Conservation (phyloP, 106 monocot species). For the Dendrobium chrysotoxum region DNA sequence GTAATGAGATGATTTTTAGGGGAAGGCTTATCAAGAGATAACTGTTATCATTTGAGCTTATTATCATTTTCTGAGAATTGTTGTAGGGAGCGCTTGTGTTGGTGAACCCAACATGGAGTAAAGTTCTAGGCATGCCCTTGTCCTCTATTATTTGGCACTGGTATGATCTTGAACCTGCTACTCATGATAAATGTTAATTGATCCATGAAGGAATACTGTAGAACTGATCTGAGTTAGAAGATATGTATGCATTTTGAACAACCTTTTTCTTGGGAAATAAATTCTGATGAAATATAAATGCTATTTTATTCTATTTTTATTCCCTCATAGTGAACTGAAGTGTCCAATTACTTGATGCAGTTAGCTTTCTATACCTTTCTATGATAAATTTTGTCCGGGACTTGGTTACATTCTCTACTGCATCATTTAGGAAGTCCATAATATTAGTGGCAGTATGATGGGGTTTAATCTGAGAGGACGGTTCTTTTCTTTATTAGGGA, state of each 20-base stretch:
- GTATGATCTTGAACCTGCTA: constrained; percentile 18
- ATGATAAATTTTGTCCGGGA: not conserved
- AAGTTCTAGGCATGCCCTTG: constrained; percentile 8
- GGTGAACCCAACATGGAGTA: constrained; percentile 14
- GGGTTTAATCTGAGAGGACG: not conserved
- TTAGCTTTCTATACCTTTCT: not conserved
- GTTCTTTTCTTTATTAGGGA: not conserved
- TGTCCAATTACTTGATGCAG: constrained; percentile 1
- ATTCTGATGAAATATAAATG: not conserved
- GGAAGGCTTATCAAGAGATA: not conserved
- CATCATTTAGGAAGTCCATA: not conserved
- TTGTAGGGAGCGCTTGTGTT: constrained; percentile 22
- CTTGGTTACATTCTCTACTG: not conserved
- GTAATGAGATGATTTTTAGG: constrained; percentile 1
- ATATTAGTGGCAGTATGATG: not conserved
- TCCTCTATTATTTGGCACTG: constrained; percentile 11
- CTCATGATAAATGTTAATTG: not conserved
- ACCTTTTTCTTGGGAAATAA: not conserved
- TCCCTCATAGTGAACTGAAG: not conserved
- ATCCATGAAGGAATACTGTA: not conserved
- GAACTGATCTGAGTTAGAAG: constrained; percentile 6
- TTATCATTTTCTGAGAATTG: constrained; percentile 8
- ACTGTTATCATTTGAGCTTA: constrained; percentile 1
- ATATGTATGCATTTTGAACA: not conserved
- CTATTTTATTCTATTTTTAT: not conserved